phyloP scores from a whole-genome alignment of 257 asterid species.

The Solanum corneliomulleri region DNA sequence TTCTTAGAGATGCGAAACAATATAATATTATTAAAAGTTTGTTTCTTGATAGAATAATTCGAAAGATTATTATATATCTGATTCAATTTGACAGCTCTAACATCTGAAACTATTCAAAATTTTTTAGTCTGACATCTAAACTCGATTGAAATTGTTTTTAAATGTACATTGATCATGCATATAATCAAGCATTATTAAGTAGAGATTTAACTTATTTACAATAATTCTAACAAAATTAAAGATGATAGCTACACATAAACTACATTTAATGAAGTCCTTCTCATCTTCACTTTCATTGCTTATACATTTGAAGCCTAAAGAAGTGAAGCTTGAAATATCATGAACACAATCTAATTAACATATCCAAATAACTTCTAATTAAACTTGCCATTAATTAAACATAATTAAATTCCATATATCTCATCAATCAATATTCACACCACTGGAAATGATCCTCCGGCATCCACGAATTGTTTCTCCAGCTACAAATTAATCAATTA shows the following conservation, averaged over 20 bases:
- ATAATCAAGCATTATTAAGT: background rate
- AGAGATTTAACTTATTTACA: background rate
- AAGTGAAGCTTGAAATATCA: background rate
- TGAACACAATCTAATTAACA: background rate
- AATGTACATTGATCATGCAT: background rate
- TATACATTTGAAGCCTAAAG: background rate
- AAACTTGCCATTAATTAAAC: background rate
- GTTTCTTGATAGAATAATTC: background rate
- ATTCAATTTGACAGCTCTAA: background rate
- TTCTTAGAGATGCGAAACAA: background rate
- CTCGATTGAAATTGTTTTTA: background rate
- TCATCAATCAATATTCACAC: background rate
- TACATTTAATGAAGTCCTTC: background rate
- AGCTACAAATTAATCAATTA: constrained; percentile 8
- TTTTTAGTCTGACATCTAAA: background rate
- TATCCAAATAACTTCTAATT: background rate
- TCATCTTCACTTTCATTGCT: background rate
- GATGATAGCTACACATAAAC: background rate
- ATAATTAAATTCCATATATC: background rate
- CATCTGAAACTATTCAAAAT: too few relatives aligned
- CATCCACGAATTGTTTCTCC: constrained; percentile 26
- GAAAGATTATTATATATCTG: background rate
- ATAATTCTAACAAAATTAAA: background rate
- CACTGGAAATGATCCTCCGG: constrained; percentile 27
- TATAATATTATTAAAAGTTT: background rate